phyloP scores from a whole-genome alignment of 768 basidiomycete genomes.

The Tylopilus rubrobrunneus region DNA sequence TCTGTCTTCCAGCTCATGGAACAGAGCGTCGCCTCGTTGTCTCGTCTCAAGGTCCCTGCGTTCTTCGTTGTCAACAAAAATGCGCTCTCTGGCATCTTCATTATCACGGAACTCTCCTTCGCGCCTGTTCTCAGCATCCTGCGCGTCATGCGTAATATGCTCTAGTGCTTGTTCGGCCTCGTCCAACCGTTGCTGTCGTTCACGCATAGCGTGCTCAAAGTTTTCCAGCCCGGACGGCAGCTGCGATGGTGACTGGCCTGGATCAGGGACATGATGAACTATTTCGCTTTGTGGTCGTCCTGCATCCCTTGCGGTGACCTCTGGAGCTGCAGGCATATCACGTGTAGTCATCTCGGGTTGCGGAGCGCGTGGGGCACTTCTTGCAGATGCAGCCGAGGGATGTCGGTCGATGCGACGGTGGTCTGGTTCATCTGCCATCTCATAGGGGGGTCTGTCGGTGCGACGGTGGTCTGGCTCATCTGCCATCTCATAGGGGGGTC shows the following conservation, averaged over 20 bases:
- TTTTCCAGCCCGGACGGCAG: conserved; percentile 25
- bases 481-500: neutral
- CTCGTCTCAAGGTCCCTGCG: conserved; percentile 54
- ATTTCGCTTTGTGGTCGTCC: conserved; percentile 23
- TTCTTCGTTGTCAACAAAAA: conserved; percentile 58
- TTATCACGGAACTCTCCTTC: conserved; percentile 60
- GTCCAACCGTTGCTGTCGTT: conserved; percentile 51
- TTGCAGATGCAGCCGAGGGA: conserved; percentile 10
- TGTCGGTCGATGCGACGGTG: neutral
- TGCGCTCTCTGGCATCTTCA: conserved; percentile 60
- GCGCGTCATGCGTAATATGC: conserved; percentile 44
- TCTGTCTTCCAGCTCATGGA: conserved; percentile 27
- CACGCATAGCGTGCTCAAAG: conserved; percentile 44
- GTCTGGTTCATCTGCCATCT: neutral
- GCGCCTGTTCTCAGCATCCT: conserved; percentile 59
- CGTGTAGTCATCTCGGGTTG: conserved; percentile 18
- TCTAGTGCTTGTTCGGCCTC: conserved; percentile 51
- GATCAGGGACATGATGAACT: conserved; percentile 25
- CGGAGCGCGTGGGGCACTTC: neutral
- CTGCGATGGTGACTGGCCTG: conserved; percentile 11
- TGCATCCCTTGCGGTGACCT: conserved; percentile 17
- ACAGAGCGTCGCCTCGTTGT: conserved; percentile 30
- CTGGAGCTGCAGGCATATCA: conserved; percentile 8
- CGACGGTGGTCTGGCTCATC: conserved; percentile 1
- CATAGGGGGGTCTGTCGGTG: neutral